Conservation (phyloP, 129 eudicot genomes). For the Saussurea involucrata region DNA sequence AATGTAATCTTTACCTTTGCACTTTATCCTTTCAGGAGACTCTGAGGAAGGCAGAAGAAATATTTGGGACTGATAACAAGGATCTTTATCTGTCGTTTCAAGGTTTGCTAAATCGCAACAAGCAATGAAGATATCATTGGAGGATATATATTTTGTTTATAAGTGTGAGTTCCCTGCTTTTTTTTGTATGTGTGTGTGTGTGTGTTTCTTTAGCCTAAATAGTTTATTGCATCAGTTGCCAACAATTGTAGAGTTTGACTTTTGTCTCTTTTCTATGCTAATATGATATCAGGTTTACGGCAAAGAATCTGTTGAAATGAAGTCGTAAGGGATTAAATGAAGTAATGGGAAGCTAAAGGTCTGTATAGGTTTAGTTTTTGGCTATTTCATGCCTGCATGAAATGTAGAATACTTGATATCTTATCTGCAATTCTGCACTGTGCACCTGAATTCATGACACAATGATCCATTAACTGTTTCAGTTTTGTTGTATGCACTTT, state of each 20-base stretch:
- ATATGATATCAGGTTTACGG: constrained; percentile 20
- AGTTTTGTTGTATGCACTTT: not conserved
- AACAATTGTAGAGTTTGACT: constrained; percentile 16
- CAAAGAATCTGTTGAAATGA: constrained; percentile 12
- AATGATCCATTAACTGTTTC: constrained; percentile 5
- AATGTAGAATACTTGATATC: constrained; percentile 13
- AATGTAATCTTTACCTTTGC: not conserved
- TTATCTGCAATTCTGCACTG: constrained; percentile 1
- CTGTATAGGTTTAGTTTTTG: constrained; percentile 24
- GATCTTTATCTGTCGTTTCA: constrained; percentile 89
- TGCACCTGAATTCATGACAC: not conserved
- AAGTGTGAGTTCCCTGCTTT: constrained; percentile 5
- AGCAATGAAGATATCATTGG: constrained; percentile 30
- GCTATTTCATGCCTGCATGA: constrained; percentile 29
- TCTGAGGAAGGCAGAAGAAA: constrained; percentile 92
- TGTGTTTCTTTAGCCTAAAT: constrained; percentile 2
- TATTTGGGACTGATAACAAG: constrained; percentile 80
- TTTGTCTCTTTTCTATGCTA: constrained; percentile 6
- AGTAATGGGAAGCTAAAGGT: constrained; percentile 21
- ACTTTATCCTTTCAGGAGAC: constrained; percentile 65
- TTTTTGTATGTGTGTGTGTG: not conserved
- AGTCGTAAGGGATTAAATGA: constrained; percentile 5
- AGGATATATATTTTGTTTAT: constrained; percentile 14
- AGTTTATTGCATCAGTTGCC: not conserved
- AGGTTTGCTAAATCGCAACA: constrained; percentile 79